Evolutionary conservation across 257 asterid species (phyloP), one percentile per base, ranked within the genome.

Genomic region (Ehretia macrophylla): DNA sequence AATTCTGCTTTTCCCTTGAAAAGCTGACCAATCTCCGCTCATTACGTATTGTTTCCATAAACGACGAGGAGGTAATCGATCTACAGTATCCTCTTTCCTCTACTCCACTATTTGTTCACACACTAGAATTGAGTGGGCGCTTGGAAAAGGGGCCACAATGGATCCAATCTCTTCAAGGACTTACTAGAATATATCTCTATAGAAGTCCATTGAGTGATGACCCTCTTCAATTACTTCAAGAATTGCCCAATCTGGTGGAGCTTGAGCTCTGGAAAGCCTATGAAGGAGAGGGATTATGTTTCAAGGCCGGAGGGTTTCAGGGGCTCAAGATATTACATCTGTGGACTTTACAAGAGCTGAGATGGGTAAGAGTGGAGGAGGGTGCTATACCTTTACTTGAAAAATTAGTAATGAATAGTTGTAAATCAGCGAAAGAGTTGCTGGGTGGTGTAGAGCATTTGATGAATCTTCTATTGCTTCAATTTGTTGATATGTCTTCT

Each of bases 361-460:
- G 44, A 38, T 38, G 44, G 44, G 44, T 38, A 38, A 38, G 44
- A 38, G 44, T 38, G 44, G 44, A 38, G 44, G 11, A 5, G 44
- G 11, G 44, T 38, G 6, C 44, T 38, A 38, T 38, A 71, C 74
- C 68, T 3, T 27, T 11, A 48, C 71, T 75, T 13, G 11, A 63
- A 12, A 1, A 1, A 0, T 22, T 75, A 8, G 0, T 0, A 0
- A 19, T 75, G 16, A 5, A 5, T 20, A 45, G 10, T 3, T 69
- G 73, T 22, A 19, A 12, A 35, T 32, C 40, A 14, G 5, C 67
- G 39, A 53, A 11, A 8, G 68, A 73, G 52, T 5, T 69, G 11
- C 75, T 68, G 0, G 4, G 0, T 1, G 78, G 66, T 20, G 12
- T 61, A 8, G 54, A 45, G 16, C 42, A 72, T 47, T 17, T 72